Evolutionary conservation across 345 rosid genomes (phyloP).

Genomic region (Linum tenue): DNA sequence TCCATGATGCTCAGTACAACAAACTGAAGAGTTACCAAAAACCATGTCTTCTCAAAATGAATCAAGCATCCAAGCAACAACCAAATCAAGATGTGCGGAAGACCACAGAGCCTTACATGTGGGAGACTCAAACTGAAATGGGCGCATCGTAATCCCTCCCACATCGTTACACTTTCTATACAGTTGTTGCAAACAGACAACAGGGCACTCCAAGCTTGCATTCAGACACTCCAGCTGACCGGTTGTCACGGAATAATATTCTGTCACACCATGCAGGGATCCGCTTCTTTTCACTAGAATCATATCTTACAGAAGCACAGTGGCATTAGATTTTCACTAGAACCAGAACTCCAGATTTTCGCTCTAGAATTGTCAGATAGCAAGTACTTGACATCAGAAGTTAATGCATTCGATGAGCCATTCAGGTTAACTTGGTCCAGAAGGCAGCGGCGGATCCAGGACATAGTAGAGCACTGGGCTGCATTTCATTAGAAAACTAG

Average conservation of each 20-base stretch:
- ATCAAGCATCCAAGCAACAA: too few species aligned
- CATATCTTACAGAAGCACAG: slow-evolving; percentile 53
- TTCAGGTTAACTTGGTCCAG: background rate
- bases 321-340: background rate
- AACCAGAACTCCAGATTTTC: slow-evolving; percentile 8
- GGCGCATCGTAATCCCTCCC: too few species aligned
- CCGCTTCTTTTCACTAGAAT: slow-evolving; percentile 96
- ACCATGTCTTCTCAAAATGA: too few species aligned
- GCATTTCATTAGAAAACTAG: too few species aligned
- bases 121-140: too few species aligned
- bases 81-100: too few species aligned
- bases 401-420: slow-evolving; percentile 1
- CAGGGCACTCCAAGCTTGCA: slow-evolving; percentile 87
- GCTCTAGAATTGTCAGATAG: slow-evolving; percentile 7
- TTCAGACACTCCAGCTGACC: slow-evolving; percentile 39
- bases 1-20: too few species aligned
- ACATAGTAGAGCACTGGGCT: too few species aligned
- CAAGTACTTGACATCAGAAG: slow-evolving; percentile 7
- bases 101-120: too few species aligned
- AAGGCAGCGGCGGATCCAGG: too few species aligned
- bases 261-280: slow-evolving; percentile 99
- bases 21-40: too few species aligned
- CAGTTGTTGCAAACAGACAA: slow-evolving; percentile 34
- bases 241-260: slow-evolving; percentile 84
- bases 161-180: too few species aligned